phyloP scores from a whole-genome alignment of 2,329 filamentous ascomycete species.

The Fonsecaea monophora region DNA sequence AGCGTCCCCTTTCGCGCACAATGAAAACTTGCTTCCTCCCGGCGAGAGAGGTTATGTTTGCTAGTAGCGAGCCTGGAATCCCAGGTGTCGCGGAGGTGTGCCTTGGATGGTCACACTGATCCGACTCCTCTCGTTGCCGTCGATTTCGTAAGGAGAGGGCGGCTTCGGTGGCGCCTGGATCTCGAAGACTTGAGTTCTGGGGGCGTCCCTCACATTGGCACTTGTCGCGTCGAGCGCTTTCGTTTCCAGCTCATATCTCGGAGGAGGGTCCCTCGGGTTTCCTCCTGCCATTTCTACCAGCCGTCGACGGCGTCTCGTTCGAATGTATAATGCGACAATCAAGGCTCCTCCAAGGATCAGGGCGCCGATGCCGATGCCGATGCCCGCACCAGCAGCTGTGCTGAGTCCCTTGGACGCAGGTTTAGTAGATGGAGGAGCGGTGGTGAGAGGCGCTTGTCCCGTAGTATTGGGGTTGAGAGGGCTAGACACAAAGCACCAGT shows the following conservation, averaged over 20 bases:
- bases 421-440: conserved; percentile 1
- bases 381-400: conserved; percentile 31
- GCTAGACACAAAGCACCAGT: conserved; percentile 9
- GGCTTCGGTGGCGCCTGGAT: conserved; percentile 27
- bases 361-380: conserved; percentile 37
- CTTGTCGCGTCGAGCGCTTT: conserved; percentile 19
- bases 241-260: conserved; percentile 34
- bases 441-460: conserved; percentile 9
- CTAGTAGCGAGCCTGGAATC: conserved; percentile 30
- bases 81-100: conserved; percentile 26
- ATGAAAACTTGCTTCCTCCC: not conserved
- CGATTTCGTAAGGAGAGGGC: conserved; percentile 34
- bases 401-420: conserved; percentile 28
- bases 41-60: not conserved
- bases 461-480: conserved; percentile 35
- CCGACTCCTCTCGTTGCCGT: conserved; percentile 32
- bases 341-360: conserved; percentile 32
- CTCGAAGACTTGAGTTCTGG: conserved; percentile 20
- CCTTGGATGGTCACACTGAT: conserved; percentile 35
- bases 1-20: not conserved
- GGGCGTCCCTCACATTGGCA: not conserved
- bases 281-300: conserved; percentile 6
- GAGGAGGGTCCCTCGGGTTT: conserved; percentile 29
- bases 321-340: conserved; percentile 28
- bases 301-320: conserved; percentile 27